phyloP scores from a whole-genome alignment of 2,329 filamentous ascomycete species.

The Curvularia lunata region DNA sequence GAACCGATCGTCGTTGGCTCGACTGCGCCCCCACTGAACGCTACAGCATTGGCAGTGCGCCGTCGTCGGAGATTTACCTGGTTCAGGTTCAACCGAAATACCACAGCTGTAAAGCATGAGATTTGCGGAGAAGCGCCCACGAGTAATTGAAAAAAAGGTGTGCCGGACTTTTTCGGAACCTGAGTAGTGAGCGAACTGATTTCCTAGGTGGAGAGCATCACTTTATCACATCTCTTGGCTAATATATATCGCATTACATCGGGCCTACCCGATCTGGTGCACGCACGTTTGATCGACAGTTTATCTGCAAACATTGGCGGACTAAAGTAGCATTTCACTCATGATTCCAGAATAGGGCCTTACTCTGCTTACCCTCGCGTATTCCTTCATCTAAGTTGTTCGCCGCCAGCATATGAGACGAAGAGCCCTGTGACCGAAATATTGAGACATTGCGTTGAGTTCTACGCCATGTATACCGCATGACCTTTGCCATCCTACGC shows the following conservation, averaged over 20 bases:
- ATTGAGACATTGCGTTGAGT: neutral
- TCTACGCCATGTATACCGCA: neutral
- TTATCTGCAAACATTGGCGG: neutral
- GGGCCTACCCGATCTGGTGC: neutral
- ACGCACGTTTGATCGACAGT: neutral
- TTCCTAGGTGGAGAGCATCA: neutral
- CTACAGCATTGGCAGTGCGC: neutral
- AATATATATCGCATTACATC: neutral
- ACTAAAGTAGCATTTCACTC: neutral
- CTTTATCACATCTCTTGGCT: neutral
- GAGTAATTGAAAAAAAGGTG: neutral
- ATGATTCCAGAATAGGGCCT: neutral
- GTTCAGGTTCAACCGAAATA: neutral
- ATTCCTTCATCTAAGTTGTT: neutral
- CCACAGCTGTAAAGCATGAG: neutral
- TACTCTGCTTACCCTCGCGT: neutral
- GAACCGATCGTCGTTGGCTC: neutral
- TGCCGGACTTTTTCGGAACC: neutral
- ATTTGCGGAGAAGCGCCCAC: neutral
- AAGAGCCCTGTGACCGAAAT: neutral
- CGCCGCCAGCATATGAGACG: neutral
- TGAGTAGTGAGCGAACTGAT: neutral
- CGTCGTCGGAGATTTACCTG: neutral
- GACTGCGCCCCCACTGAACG: neutral
- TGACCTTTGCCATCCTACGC: neutral